Percentiles rank a stretch among this genome's conserved stretches.
Evolutionary conservation across 1,284 basidiomycete species (phyloP).

Genomic region (Heterobasidion parviporum): DNA sequence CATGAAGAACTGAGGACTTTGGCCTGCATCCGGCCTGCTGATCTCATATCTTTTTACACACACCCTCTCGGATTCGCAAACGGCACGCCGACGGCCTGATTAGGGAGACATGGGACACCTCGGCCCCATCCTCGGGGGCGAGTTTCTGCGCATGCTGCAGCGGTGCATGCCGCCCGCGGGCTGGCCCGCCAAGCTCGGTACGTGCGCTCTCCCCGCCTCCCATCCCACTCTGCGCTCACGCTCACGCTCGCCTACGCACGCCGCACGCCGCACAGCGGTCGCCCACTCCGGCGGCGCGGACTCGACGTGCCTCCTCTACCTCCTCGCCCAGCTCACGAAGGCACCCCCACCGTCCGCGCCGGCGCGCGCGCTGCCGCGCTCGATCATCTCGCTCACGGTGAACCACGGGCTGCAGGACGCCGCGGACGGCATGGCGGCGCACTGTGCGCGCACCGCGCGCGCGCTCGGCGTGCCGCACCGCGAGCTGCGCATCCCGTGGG

Average conservation of each 20-base stretch:
- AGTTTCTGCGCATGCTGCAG: constrained; percentile 35
- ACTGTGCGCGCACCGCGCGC: constrained; percentile 34
- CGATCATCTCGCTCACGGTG: constrained; percentile 53
- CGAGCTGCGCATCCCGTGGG: constrained; percentile 49
- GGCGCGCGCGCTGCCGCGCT: constrained; percentile 12
- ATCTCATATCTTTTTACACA: no score
- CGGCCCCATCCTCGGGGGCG: constrained; percentile 28
- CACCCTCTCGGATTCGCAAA: no score
- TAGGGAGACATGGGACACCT: not conserved
- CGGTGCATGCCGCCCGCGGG: constrained; percentile 29
- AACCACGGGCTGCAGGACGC: constrained; percentile 57
- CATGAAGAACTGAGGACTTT: no score
- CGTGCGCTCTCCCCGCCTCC: not conserved
- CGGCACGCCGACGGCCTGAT: no score
- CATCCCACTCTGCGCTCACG: not conserved
- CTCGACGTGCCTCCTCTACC: constrained; percentile 66
- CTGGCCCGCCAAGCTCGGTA: constrained; percentile 36
- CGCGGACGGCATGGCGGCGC: constrained; percentile 45
- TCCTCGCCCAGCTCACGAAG: constrained; percentile 29
- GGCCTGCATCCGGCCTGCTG: no score
- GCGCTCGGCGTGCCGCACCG: constrained; percentile 38
- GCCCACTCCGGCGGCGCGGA: constrained; percentile 77
- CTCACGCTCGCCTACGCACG: not conserved
- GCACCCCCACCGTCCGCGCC: not conserved
- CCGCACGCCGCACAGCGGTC: constrained; percentile 30